Conservation (phyloP, 805 yeast genomes). For the Saturnispora halmiae region DNA sequence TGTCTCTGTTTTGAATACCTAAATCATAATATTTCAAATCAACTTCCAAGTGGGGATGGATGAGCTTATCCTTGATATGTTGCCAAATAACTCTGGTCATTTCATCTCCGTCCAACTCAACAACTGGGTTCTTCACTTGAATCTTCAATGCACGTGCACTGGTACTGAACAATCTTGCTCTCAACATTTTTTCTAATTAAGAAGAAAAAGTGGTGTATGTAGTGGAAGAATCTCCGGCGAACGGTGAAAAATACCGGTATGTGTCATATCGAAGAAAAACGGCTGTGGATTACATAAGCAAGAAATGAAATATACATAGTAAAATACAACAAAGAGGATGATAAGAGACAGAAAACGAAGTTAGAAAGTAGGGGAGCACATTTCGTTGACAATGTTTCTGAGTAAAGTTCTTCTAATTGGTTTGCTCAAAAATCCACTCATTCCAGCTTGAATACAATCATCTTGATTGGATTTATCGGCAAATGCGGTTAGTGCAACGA, state of each 20-base stretch:
- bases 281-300: no score
- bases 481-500: constrained; percentile 91
- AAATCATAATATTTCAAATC: constrained; percentile 72
- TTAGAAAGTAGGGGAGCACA: no score
- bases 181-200: not conserved
- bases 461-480: constrained; percentile 87
- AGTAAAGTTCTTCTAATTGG: constrained; percentile 72
- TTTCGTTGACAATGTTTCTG: constrained; percentile 37
- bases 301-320: not conserved
- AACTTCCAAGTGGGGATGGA: constrained; percentile 60
- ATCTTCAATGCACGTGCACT: constrained; percentile 38
- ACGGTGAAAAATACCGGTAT: no score
- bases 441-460: constrained; percentile 82
- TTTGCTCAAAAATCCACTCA: constrained; percentile 84
- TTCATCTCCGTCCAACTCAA: constrained; percentile 78
- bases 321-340: no score
- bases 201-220: not conserved
- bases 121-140: constrained; percentile 63
- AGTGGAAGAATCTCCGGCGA: no score
- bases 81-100: constrained; percentile 84
- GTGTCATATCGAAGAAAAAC: no score
- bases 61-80: constrained; percentile 57
- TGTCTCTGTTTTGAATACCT: constrained; percentile 58
- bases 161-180: constrained; percentile 20
- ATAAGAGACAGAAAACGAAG: no score